A percentile compares a stretch with the other conserved stretches of the same genome.
Evolutionary conservation across 2,329 filamentous ascomycete genomes (phyloP).

Genomic region (Ophiocordyceps robertsii): DNA sequence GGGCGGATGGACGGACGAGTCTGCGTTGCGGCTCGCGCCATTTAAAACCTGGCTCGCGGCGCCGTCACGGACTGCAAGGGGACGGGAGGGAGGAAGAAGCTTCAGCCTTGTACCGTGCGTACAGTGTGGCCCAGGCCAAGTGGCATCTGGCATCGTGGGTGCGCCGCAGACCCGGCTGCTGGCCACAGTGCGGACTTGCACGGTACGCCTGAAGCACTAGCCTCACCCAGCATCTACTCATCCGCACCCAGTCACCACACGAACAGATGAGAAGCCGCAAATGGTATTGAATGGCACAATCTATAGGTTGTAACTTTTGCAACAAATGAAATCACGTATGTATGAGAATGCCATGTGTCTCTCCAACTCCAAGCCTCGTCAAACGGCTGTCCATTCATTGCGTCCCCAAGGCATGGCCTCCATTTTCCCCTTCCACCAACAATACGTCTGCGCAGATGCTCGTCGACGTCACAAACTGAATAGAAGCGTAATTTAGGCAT

Average conservation of each 20-base stretch:
- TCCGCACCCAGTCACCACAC: not conserved
- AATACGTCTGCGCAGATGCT: too few species aligned
- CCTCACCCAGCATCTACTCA: too few species aligned
- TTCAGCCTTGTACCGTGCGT: not conserved
- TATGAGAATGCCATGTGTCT: not conserved
- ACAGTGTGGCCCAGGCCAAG: not conserved
- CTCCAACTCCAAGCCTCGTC: not conserved
- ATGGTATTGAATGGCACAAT: not conserved
- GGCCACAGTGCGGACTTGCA: not conserved
- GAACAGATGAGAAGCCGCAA: not conserved
- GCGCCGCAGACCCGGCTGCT: not conserved
- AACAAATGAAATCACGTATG: not conserved
- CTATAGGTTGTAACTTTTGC: not conserved
- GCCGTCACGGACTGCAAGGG: not conserved
- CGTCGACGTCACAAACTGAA: too few species aligned
- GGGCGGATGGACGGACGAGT: not conserved
- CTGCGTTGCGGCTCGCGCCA: not conserved
- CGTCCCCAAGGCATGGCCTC: not conserved
- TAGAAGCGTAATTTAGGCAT: not conserved
- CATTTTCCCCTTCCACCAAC: too few species aligned
- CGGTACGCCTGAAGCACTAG: not conserved
- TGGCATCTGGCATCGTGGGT: too few species aligned
- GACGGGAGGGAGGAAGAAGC: slow-evolving; percentile 1
- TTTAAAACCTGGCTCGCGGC: slow-evolving; percentile 1
- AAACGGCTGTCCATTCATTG: not conserved